A percentile compares a stretch with the other conserved stretches of the same genome.
These are phyloP conservation scores for Raddia distichophylla DNA, from an alignment of 176 grass and related monocot genomes.

Conservation along the genomic window DNA sequence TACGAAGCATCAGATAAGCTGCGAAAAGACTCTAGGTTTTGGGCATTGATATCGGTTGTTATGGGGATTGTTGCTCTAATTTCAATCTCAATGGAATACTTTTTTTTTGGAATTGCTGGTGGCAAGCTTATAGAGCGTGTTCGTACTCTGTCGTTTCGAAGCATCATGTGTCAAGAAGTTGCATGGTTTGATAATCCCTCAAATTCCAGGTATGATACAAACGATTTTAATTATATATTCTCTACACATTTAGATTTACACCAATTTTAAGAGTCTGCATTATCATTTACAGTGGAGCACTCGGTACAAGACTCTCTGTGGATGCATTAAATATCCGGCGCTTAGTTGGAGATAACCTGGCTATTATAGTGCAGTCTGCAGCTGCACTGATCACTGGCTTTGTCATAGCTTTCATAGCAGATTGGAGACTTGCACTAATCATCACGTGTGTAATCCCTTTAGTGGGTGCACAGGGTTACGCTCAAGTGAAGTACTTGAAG, in stretches of 20 bases:
- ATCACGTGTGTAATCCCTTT: slow-evolving; percentile 73
- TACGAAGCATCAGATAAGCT: slow-evolving; percentile 60
- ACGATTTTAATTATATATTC: neutral
- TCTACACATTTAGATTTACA: slow-evolving; percentile 4
- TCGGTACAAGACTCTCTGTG: slow-evolving; percentile 81
- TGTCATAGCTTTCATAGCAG: slow-evolving; percentile 63
- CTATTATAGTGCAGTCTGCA: slow-evolving; percentile 63
- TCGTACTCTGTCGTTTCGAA: slow-evolving; percentile 61
- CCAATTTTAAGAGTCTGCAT: neutral
- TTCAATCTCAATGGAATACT: slow-evolving; percentile 53
- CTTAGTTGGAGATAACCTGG: slow-evolving; percentile 77
- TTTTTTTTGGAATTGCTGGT: slow-evolving; percentile 80
- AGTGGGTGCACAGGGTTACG: slow-evolving; percentile 56
- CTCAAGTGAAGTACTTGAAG: slow-evolving; percentile 69
- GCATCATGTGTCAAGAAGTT: slow-evolving; percentile 70
- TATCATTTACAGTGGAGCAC: slow-evolving; percentile 61
- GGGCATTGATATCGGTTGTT: slow-evolving; percentile 59
- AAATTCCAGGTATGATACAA: slow-evolving; percentile 69
- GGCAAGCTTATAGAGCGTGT: slow-evolving; percentile 77
- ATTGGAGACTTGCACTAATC: slow-evolving; percentile 75
- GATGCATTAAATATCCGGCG: slow-evolving; percentile 76
- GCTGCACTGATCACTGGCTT: slow-evolving; percentile 65
- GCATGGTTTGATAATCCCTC: slow-evolving; percentile 78
- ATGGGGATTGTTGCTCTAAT: slow-evolving; percentile 49
- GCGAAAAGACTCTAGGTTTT: slow-evolving; percentile 67